Evolutionary conservation across 2,329 filamentous ascomycete species (phyloP).

Genomic region (Verticillium albo-atrum): DNA sequence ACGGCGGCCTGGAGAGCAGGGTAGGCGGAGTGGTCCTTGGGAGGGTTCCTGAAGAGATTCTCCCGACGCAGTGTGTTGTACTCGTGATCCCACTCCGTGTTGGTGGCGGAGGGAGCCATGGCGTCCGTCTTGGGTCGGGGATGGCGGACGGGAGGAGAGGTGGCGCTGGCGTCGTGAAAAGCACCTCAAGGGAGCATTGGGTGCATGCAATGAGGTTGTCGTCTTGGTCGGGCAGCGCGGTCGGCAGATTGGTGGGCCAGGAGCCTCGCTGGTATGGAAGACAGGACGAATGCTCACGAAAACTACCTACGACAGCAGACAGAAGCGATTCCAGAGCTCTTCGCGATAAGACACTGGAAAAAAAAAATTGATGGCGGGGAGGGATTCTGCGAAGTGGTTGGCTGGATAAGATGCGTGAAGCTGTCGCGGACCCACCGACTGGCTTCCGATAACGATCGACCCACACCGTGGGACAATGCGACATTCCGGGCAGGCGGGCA

Average conservation of each 20-base stretch:
- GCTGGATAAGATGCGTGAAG: not conserved
- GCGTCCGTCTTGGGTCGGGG: not conserved
- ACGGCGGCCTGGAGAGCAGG: constrained; percentile 83
- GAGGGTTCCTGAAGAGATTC: constrained; percentile 82
- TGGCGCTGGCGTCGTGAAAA: not conserved
- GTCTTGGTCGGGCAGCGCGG: not conserved
- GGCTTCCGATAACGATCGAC: no score
- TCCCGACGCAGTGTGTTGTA: constrained; percentile 85
- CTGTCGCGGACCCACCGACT: not conserved
- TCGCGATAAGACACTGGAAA: constrained; percentile 1
- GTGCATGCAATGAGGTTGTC: not conserved
- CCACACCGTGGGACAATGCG: not conserved
- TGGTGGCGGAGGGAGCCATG: constrained; percentile 56
- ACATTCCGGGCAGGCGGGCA: not conserved
- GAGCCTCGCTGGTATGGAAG: not conserved
- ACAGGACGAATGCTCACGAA: not conserved
- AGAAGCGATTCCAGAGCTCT: not conserved
- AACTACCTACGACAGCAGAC: not conserved
- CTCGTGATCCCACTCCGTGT: constrained; percentile 75
- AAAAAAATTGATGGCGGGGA: constrained; percentile 9
- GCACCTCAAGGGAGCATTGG: not conserved
- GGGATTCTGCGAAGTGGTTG: not conserved
- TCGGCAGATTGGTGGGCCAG: not conserved
- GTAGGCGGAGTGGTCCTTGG: constrained; percentile 82
- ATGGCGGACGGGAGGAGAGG: not conserved